These are phyloP conservation scores for Fusarium sp. DNA, from an alignment of 2,329 filamentous ascomycete species.

Conservation along the genomic window DNA sequence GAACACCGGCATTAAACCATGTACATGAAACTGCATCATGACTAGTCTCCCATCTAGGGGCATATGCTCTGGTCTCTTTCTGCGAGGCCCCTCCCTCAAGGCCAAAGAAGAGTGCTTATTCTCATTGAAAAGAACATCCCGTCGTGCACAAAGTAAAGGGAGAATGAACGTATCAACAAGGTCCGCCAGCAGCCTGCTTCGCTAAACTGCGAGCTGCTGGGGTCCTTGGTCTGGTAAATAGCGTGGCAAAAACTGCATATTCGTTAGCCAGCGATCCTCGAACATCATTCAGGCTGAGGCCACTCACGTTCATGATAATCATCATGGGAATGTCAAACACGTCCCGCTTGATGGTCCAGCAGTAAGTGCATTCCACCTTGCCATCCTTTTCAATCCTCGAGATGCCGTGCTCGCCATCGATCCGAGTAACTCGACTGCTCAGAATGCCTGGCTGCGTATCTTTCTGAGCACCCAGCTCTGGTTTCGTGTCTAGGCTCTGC, in stretches of 20 bases:
- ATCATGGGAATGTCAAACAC: constrained; percentile 99
- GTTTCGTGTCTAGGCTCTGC: constrained; percentile 65
- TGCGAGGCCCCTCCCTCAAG: constrained; percentile 32
- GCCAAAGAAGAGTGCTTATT: constrained; percentile 35
- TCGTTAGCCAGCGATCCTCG: constrained; percentile 4
- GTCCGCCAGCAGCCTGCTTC: constrained; percentile 11
- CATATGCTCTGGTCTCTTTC: constrained; percentile 15
- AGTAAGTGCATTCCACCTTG: constrained; percentile 94
- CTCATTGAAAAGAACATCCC: constrained; percentile 37
- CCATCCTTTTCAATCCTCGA: constrained; percentile 88
- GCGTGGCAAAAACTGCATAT: constrained; percentile 69
- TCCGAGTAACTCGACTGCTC: constrained; percentile 73
- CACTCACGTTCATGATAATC: constrained; percentile 96
- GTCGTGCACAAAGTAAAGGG: constrained; percentile 38
- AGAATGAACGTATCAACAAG: constrained; percentile 45
- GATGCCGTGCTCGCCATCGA: constrained; percentile 84
- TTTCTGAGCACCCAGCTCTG: constrained; percentile 61
- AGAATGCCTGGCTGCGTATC: constrained; percentile 63
- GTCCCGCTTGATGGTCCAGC: constrained; percentile 97
- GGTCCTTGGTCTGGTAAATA: constrained; percentile 72
- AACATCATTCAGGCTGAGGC: neutral
- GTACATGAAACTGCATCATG: constrained; percentile 28
- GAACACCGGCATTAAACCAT: constrained; percentile 23
- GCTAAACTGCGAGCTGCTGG: constrained; percentile 69
- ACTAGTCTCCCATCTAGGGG: constrained; percentile 27